Conservation (phyloP, 768 basidiomycete genomes). For the Termitomyces sp. region DNA sequence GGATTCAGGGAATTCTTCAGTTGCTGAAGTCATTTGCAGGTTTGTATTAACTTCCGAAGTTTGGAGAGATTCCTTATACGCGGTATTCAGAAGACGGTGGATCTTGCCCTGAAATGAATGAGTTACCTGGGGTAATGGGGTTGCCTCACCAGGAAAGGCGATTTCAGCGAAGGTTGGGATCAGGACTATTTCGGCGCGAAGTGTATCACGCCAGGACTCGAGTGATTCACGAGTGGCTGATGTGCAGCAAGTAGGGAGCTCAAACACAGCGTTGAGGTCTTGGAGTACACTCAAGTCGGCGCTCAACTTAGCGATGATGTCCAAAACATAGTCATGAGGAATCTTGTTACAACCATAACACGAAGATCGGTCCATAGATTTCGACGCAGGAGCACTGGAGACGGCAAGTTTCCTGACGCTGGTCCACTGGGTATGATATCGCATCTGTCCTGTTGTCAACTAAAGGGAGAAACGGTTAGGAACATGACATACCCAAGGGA, state of each 20-base stretch:
- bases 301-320: neutral
- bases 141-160: neutral
- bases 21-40: neutral
- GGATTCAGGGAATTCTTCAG: neutral
- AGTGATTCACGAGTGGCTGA: neutral
- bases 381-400: neutral
- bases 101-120: neutral
- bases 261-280: neutral
- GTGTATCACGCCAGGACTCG: neutral
- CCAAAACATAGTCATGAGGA: neutral
- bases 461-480: neutral
- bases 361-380: neutral
- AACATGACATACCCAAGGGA: constrained; percentile 3
- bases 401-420: neutral
- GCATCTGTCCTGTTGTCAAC: neutral
- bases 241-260: neutral
- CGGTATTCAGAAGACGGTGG: neutral
- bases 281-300: neutral
- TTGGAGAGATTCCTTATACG: neutral
- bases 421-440: constrained; percentile 6
- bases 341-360: neutral
- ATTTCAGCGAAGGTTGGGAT: constrained; percentile 1
- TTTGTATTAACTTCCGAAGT: neutral
- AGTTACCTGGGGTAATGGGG: neutral
- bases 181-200: neutral